phyloP scores from a whole-genome alignment of 2,329 filamentous ascomycete genomes.

The Talaromyces verruculosus region DNA sequence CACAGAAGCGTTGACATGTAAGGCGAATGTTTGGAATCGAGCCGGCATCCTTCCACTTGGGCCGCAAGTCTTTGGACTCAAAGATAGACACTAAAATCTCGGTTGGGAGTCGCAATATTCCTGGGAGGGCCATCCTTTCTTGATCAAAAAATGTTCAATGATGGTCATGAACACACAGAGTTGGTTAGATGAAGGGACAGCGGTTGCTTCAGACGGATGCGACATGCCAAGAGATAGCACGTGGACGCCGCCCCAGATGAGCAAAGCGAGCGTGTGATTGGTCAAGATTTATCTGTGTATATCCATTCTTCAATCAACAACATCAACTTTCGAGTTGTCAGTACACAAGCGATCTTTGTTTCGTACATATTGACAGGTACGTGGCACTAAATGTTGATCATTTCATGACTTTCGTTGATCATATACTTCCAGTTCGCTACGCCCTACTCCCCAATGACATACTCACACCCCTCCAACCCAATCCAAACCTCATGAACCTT shows the following conservation, averaged over 20 bases:
- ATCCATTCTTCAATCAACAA: neutral
- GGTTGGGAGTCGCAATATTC: neutral
- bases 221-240: neutral
- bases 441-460: constrained; percentile 58
- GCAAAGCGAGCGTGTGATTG: neutral
- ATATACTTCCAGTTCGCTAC: neutral
- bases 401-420: neutral
- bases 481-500: constrained; percentile 63
- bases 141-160: neutral
- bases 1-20: constrained; percentile 5
- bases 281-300: neutral
- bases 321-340: neutral
- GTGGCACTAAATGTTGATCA: neutral
- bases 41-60: neutral
- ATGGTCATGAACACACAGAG: neutral
- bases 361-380: neutral
- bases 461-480: constrained; percentile 58
- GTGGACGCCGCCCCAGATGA: neutral
- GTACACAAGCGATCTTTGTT: neutral
- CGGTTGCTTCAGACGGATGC: neutral
- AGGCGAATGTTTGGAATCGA: constrained; percentile 9
- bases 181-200: neutral
- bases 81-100: neutral
- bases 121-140: neutral
- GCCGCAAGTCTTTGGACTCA: neutral